Conservation (phyloP, 306 rosid species). For the Trichosanthes cucumerina region DNA sequence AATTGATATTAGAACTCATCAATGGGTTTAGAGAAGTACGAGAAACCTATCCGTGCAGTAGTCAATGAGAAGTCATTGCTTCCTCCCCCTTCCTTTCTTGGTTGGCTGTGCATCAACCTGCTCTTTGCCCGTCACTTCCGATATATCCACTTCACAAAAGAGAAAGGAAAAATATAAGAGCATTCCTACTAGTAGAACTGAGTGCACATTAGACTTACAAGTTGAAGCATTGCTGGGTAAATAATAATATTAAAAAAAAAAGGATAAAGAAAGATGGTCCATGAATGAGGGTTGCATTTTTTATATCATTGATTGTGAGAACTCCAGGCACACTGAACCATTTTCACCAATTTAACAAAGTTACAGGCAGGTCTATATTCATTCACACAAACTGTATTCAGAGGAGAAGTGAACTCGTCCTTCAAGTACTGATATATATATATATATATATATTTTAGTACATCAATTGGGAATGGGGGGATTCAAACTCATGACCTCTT, state of each 20-base stretch:
- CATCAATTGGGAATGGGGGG: no score
- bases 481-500: no score
- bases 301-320: background rate
- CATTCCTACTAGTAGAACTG: constrained; percentile 4
- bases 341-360: background rate
- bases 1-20: background rate
- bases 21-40: constrained; percentile 5
- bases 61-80: constrained; percentile 34
- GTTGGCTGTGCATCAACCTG: constrained; percentile 54
- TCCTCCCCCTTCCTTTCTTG: constrained; percentile 85
- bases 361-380: background rate
- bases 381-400: background rate
- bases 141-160: constrained; percentile 44
- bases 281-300: background rate
- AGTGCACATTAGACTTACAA: background rate
- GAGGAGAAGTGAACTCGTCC: background rate
- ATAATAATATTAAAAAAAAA: background rate
- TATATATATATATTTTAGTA: no score
- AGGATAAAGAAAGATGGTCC: background rate
- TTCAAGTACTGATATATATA: background rate
- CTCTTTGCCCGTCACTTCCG: constrained; percentile 80
- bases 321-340: background rate
- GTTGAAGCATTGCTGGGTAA: background rate
- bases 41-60: constrained; percentile 12
- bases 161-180: constrained; percentile 6